These are phyloP conservation scores for Fusarium ramigenum DNA, from an alignment of 2,329 filamentous ascomycete genomes.

Conservation along the genomic window DNA sequence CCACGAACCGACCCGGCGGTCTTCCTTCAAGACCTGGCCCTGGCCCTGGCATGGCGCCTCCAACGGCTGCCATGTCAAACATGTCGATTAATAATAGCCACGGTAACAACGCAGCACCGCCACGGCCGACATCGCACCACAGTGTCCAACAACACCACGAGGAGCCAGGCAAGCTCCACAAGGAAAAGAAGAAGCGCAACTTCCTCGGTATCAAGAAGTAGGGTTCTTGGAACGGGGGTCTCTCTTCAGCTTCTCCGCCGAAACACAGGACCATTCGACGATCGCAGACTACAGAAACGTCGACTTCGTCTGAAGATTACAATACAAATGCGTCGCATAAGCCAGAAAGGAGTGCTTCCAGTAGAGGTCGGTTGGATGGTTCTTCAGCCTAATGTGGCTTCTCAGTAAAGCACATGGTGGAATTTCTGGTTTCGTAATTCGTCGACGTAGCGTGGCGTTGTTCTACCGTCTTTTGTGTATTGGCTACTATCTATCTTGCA, in stretches of 20 bases:
- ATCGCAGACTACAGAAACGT: constrained; percentile 25
- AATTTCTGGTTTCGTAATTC: constrained; percentile 22
- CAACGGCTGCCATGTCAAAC: constrained; percentile 63
- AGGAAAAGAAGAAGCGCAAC: constrained; percentile 70
- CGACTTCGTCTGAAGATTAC: constrained; percentile 18
- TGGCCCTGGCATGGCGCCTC: constrained; percentile 46
- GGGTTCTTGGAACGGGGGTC: constrained; percentile 43
- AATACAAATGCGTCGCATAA: not conserved
- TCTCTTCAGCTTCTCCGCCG: constrained; percentile 19
- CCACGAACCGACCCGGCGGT: constrained; percentile 38
- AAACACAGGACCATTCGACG: constrained; percentile 7
- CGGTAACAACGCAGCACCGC: constrained; percentile 30
- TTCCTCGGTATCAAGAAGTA: constrained; percentile 69
- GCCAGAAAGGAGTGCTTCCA: constrained; percentile 6
- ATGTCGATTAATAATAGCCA: constrained; percentile 58
- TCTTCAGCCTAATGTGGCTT: not conserved
- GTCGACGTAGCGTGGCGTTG: constrained; percentile 35
- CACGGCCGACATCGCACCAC: constrained; percentile 28
- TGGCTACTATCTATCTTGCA: constrained; percentile 8
- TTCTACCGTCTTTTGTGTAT: constrained; percentile 19
- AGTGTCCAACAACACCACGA: constrained; percentile 31
- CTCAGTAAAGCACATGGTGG: not conserved
- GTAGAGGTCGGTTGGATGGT: not conserved
- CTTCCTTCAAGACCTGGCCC: constrained; percentile 40
- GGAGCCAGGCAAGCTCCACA: constrained; percentile 56